Percentiles rank a stretch among this genome's conserved stretches.
These are phyloP conservation scores for Tolypocladium pustulatum DNA, from an alignment of 2,329 filamentous ascomycete species.

Conservation along the genomic window DNA sequence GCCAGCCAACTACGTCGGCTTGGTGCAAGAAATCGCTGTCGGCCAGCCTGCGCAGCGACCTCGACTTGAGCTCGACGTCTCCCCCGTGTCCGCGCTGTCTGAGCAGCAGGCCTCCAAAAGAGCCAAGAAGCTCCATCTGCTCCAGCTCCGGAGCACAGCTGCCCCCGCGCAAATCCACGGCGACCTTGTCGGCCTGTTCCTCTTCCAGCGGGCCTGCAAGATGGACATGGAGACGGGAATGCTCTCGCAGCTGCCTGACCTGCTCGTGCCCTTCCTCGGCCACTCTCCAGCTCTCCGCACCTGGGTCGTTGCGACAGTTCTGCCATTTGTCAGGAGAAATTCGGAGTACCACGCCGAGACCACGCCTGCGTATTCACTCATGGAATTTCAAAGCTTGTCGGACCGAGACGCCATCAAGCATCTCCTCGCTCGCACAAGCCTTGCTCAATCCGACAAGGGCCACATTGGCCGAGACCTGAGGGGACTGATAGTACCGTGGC, in stretches of 20 bases:
- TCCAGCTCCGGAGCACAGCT: constrained; percentile 42
- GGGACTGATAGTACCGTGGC: constrained; percentile 62
- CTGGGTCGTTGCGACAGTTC: constrained; percentile 58
- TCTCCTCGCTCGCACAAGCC: constrained; percentile 48
- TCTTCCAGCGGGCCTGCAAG: constrained; percentile 56
- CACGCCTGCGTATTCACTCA: constrained; percentile 40
- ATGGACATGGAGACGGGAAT: constrained; percentile 67
- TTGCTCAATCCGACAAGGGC: constrained; percentile 23
- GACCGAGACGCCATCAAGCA: constrained; percentile 49
- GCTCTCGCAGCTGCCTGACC: constrained; percentile 53
- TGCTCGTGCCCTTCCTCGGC: constrained; percentile 58
- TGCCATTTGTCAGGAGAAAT: constrained; percentile 59
- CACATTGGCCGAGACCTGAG: constrained; percentile 54
- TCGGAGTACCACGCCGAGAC: constrained; percentile 56
- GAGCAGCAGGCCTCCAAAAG: constrained; percentile 55
- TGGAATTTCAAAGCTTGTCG: constrained; percentile 51
- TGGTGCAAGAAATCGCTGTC: constrained; percentile 47
- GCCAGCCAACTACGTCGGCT: constrained; percentile 50
- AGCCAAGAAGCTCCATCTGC: constrained; percentile 51
- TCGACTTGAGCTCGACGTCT: constrained; percentile 40
- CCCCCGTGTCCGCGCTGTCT: constrained; percentile 45
- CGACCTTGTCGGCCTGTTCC: constrained; percentile 51
- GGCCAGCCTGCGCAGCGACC: constrained; percentile 30
- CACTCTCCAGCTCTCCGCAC: constrained; percentile 49
- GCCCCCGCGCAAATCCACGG: constrained; percentile 34